Evolutionary conservation across 495 filamentous ascomycete species (phyloP), one percentile per base, ranked within the genome.

Genomic region (Talaromyces wortmannii): DNA sequence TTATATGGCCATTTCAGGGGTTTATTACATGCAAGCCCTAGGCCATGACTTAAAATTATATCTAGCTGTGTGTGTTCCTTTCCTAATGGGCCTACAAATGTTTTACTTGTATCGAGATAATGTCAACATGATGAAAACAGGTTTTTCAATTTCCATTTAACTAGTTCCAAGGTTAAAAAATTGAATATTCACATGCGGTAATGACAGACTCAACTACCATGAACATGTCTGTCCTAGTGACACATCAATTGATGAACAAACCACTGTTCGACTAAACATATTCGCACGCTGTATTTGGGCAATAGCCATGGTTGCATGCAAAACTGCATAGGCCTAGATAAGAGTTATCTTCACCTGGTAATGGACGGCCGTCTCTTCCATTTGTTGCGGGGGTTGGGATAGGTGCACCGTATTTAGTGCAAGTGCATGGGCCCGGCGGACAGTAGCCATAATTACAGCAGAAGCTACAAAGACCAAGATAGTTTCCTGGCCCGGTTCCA

Each of bases 301-400:
- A 61, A 50, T 61, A 59, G 4, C 56, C 59, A 48, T 61, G 56
- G 55, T 59, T 61, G 32, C 59, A 59, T 40, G 56, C 50, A 52
- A 55, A 61, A 45, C 57, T 59, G 50, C 59, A 61, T 23, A 59
- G 48, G 3, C 59, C 59, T 13, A 59, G 43, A 50, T 61, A 61
- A 15, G 48, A 54, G 31, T 51, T 43, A 52, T 61, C 59, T 31
- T 55, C 50, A 16, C 53, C 53, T 8, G 56, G 1, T 23, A 52
- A 50, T n/a, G 59, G 59, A 23, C 48, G 2, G 30, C 59, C 59
- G 32, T 32, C 18, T 3, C 31, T 42, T 13, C 57, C 46, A 6
- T 56, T 61, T 0, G 45, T 40, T 11, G 59, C 44, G 11, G 56
- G 59, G 6, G 56, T 48, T 4, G 56, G 56, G 10, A 59, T 45